Conservation (phyloP, 768 basidiomycete species). For the Lactifluus rugatus region DNA sequence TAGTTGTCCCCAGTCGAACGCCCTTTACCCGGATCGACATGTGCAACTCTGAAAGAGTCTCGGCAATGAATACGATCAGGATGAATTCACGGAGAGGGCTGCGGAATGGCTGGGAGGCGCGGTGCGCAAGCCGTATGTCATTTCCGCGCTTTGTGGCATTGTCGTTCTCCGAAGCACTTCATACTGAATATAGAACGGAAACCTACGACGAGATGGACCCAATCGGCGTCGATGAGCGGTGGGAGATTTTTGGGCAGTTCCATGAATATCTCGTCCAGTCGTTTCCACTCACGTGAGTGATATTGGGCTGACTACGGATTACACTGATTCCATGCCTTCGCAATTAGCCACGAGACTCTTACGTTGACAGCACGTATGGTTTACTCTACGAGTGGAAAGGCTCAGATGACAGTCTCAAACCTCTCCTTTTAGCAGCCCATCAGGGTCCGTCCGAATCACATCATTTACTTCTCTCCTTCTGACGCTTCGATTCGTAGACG, state of each 20-base stretch:
- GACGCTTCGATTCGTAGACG: slow-evolving; percentile 34
- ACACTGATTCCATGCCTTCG: too few relatives aligned
- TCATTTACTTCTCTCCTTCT: slow-evolving; percentile 19
- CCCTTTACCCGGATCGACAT: slow-evolving; percentile 26
- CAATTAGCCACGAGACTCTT: slow-evolving; percentile 40
- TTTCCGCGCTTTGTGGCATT: neutral
- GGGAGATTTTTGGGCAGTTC: slow-evolving; percentile 32
- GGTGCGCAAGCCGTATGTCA: slow-evolving; percentile 31
- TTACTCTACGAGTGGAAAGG: slow-evolving; percentile 56
- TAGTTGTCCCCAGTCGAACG: slow-evolving; percentile 23
- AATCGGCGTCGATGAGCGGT: slow-evolving; percentile 39
- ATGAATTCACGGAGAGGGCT: slow-evolving; percentile 29
- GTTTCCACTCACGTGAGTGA: slow-evolving; percentile 52
- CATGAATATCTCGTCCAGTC: slow-evolving; percentile 35
- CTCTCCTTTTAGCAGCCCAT: slow-evolving; percentile 43
- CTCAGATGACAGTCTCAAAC: slow-evolving; percentile 39
- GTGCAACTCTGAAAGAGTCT: slow-evolving; percentile 27
- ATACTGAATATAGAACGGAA: slow-evolving; percentile 34
- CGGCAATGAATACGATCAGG: slow-evolving; percentile 24
- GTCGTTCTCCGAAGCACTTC: neutral
- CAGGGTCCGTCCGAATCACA: slow-evolving; percentile 31
- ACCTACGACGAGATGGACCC: slow-evolving; percentile 41
- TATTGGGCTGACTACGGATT: too few relatives aligned
- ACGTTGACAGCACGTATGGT: slow-evolving; percentile 50
- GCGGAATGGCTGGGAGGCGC: slow-evolving; percentile 33